A percentile compares a stretch with the other conserved stretches of the same genome.
Conservation (phyloP, 805 yeast species). For the Torulaspora delbrueckii region DNA sequence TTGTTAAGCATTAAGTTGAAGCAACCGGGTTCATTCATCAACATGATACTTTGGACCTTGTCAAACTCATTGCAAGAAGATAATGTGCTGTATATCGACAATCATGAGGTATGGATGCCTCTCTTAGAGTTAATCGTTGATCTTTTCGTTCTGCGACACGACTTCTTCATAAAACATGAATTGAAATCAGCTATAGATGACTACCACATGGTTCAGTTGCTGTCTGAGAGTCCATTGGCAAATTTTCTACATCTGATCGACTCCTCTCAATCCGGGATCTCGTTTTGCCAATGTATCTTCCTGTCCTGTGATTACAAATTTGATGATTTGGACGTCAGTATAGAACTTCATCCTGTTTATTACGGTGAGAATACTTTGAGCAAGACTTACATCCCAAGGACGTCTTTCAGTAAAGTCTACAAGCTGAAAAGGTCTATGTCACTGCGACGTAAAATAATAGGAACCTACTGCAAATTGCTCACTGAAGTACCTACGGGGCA, state of each 20-base stretch:
- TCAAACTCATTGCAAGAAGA: conserved; percentile 18
- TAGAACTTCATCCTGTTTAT: conserved; percentile 21
- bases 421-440: conserved; percentile 19
- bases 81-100: conserved; percentile 12
- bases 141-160: conserved; percentile 24
- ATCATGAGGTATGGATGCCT: conserved; percentile 29
- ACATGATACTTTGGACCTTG: conserved; percentile 29
- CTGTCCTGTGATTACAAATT: conserved; percentile 13
- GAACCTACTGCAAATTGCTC: conserved; percentile 18
- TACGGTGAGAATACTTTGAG: conserved; percentile 16
- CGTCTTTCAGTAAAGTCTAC: conserved; percentile 10
- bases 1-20: conserved; percentile 19
- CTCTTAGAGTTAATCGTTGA: conserved; percentile 21
- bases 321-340: conserved; percentile 1
- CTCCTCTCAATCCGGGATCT: conserved; percentile 14
- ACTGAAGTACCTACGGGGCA: conserved; percentile 20
- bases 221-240: conserved; percentile 23
- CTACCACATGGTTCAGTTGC: conserved; percentile 10
- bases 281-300: conserved; percentile 23
- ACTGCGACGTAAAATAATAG: conserved; percentile 21
- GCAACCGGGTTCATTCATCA: conserved; percentile 24
- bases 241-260: conserved; percentile 15
- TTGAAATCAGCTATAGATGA: conserved; percentile 1
- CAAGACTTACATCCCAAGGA: conserved; percentile 17
- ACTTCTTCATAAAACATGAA: conserved; percentile 24